These are phyloP conservation scores for Lepidopterella palustris DNA, from an alignment of 495 filamentous ascomycete genomes.

Conservation along the genomic window DNA sequence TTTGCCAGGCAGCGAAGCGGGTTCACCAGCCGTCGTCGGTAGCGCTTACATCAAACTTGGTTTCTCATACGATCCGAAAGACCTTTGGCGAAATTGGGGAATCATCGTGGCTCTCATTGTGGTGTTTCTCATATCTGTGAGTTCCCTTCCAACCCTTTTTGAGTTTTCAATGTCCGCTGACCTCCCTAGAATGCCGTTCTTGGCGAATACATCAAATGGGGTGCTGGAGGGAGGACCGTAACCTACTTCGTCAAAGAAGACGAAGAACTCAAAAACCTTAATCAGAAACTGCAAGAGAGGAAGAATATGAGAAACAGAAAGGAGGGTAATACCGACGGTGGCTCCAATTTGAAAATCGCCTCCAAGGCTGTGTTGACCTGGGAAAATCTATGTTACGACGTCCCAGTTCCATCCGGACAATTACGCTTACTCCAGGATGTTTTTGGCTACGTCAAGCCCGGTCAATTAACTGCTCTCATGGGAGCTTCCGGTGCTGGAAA, in stretches of 20 bases:
- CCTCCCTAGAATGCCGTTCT: conserved; percentile 52
- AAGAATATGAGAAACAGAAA: conserved; percentile 49
- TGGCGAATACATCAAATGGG: conserved; percentile 69
- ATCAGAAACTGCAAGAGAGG: conserved; percentile 55
- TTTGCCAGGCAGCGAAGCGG: conserved; percentile 58
- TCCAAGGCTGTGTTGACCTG: conserved; percentile 52
- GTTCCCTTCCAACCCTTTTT: neutral
- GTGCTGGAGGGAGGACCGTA: conserved; percentile 68
- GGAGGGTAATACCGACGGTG: conserved; percentile 37
- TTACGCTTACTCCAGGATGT: conserved; percentile 63
- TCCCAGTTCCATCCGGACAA: conserved; percentile 62
- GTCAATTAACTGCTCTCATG: conserved; percentile 75
- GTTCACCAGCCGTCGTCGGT: conserved; percentile 53
- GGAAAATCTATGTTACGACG: conserved; percentile 55
- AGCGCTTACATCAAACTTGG: conserved; percentile 54
- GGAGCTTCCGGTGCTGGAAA: conserved; percentile 83
- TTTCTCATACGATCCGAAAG: conserved; percentile 54
- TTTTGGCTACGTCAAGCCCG: conserved; percentile 72
- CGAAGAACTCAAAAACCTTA: conserved; percentile 61
- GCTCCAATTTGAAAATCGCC: conserved; percentile 55
- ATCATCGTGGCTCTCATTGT: conserved; percentile 63
- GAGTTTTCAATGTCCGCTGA: neutral
- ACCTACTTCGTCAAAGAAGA: conserved; percentile 70
- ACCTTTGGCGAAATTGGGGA: conserved; percentile 72
- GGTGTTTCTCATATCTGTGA: conserved; percentile 56